Percentiles rank a stretch among this genome's conserved stretches.
phyloP scores from a whole-genome alignment of 2,329 filamentous ascomycete species.

The Biscogniauxia mediterranea region DNA sequence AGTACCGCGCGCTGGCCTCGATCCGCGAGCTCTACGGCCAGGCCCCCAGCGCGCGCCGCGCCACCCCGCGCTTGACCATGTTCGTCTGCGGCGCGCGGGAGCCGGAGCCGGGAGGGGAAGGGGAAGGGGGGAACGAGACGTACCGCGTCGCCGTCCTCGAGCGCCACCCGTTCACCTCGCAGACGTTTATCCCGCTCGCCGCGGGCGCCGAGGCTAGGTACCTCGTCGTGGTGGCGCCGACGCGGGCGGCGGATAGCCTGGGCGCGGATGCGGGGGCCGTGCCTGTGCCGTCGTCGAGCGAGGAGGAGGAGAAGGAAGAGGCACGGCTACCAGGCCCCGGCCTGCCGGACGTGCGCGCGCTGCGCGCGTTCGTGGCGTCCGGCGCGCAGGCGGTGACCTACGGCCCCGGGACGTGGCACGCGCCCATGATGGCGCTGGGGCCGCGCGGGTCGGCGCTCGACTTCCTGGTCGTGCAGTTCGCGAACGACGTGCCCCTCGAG shows the following conservation, averaged over 20 bases:
- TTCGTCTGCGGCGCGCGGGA: constrained; percentile 76
- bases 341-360: constrained; percentile 67
- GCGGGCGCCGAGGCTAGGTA: constrained; percentile 55
- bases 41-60: constrained; percentile 56
- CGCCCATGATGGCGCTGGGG: constrained; percentile 89
- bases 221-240: constrained; percentile 87
- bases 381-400: constrained; percentile 87
- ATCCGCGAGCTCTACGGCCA: constrained; percentile 69
- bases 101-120: constrained; percentile 22
- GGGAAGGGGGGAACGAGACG: constrained; percentile 22
- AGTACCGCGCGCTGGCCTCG: constrained; percentile 77
- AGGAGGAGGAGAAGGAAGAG: constrained; percentile 20
- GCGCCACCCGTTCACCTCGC: constrained; percentile 88
- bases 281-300: constrained; percentile 36
- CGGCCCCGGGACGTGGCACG: constrained; percentile 88
- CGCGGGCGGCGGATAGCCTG: constrained; percentile 47
- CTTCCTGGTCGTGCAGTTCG: constrained; percentile 87
- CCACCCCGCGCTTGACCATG: constrained; percentile 74
- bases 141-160: constrained; percentile 77
- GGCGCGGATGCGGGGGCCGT: constrained; percentile 40
- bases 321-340: constrained; percentile 55
- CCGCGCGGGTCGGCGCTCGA: constrained; percentile 58
- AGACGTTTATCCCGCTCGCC: constrained; percentile 80
- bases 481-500: constrained; percentile 76
- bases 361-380: constrained; percentile 77